These are phyloP conservation scores for Xylaria sp. DNA, from an alignment of 2,329 filamentous ascomycete genomes.

Conservation along the genomic window DNA sequence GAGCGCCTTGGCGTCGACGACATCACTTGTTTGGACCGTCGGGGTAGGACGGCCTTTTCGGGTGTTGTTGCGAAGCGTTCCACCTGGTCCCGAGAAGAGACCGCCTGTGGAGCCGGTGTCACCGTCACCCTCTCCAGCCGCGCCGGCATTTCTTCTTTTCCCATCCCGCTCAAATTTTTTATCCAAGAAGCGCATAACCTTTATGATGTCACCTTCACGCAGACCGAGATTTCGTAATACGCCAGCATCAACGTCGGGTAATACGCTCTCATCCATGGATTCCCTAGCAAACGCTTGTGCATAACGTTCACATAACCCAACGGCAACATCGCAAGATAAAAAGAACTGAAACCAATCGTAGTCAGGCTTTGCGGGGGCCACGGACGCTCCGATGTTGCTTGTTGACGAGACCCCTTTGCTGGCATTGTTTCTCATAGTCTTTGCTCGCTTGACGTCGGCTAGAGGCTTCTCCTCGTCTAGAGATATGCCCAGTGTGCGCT, in stretches of 20 bases:
- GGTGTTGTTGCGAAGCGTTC: slow-evolving; percentile 90
- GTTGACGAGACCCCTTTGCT: slow-evolving; percentile 39
- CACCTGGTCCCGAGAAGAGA: slow-evolving; percentile 92
- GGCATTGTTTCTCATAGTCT: slow-evolving; percentile 41
- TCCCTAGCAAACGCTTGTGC: slow-evolving; percentile 87
- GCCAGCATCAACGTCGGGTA: slow-evolving; percentile 85
- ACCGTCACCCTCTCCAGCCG: slow-evolving; percentile 51
- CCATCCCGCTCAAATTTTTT: slow-evolving; percentile 74
- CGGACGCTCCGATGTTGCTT: slow-evolving; percentile 61
- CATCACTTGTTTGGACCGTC: slow-evolving; percentile 82
- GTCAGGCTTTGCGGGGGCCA: slow-evolving; percentile 69
- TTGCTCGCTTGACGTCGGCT: slow-evolving; percentile 75
- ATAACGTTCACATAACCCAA: slow-evolving; percentile 93
- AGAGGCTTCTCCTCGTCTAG: slow-evolving; percentile 94
- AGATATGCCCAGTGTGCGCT: slow-evolving; percentile 83
- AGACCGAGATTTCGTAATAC: slow-evolving; percentile 88
- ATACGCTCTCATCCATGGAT: slow-evolving; percentile 92
- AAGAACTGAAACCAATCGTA: slow-evolving; percentile 99
- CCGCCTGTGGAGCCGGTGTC: slow-evolving; percentile 63
- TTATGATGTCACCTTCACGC: slow-evolving; percentile 94
- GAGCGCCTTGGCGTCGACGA: slow-evolving; percentile 87
- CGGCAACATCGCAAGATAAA: slow-evolving; percentile 86
- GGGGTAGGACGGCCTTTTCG: slow-evolving; percentile 88
- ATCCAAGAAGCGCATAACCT: slow-evolving; percentile 90
- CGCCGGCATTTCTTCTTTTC: slow-evolving; percentile 52